Conservation (phyloP, 257 asterid species). For the Solanum chilense region DNA sequence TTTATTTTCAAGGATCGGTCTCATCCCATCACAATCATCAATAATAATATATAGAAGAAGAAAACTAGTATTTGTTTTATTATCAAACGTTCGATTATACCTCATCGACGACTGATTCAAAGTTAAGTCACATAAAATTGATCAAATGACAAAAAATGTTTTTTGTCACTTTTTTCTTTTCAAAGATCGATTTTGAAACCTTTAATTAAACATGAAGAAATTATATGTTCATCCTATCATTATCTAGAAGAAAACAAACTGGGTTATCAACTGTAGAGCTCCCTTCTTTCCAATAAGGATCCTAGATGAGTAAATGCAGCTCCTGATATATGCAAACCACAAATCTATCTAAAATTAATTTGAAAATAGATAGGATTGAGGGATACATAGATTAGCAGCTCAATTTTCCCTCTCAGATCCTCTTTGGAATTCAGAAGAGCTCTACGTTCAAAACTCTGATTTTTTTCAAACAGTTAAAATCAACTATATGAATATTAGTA, state of each 20-base stretch:
- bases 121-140: neutral
- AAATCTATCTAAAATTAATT: conserved; percentile 15
- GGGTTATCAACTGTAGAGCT: conserved; percentile 36
- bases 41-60: neutral
- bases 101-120: neutral
- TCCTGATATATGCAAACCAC: conserved; percentile 75
- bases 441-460: conserved; percentile 40
- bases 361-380: conserved; percentile 36
- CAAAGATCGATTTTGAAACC: neutral
- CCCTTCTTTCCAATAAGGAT: conserved; percentile 84
- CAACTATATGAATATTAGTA: neutral
- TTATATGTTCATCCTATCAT: neutral
- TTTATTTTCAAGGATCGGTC: neutral
- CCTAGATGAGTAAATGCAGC: conserved; percentile 34
- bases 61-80: neutral
- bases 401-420: conserved; percentile 47
- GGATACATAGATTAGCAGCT: conserved; percentile 75
- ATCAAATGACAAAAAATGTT: neutral
- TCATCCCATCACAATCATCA: neutral
- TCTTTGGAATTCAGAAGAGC: conserved; percentile 80
- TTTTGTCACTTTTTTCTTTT: neutral
- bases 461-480: neutral
- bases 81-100: neutral
- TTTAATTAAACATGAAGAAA: neutral
- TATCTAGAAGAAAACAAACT: neutral